A percentile compares a stretch with the other conserved stretches of the same genome.
phyloP scores from a whole-genome alignment of 2,329 filamentous ascomycete genomes.

The Fusarium udum region DNA sequence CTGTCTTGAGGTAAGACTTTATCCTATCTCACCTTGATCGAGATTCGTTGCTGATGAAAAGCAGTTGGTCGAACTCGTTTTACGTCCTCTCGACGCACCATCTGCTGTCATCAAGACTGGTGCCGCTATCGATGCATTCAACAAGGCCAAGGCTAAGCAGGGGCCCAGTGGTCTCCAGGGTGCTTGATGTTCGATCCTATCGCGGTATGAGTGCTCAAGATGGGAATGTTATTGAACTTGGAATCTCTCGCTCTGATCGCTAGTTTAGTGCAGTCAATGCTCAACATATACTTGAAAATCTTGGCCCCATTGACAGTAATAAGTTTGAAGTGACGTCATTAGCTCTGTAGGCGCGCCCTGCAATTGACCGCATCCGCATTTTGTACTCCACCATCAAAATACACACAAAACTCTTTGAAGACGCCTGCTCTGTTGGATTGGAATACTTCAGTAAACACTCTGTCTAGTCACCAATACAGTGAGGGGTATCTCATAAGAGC shows the following conservation, averaged over 20 bases:
- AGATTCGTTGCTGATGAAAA: neutral
- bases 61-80: neutral
- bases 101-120: slow-evolving; percentile 1
- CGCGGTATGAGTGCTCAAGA: accelerated
- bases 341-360: neutral
- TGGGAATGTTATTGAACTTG: accelerated
- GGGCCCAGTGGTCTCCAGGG: neutral
- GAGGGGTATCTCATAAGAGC: neutral
- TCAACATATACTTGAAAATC: too few species aligned
- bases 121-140: neutral
- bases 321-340: neutral
- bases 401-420: neutral
- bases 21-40: accelerated
- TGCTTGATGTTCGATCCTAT: neutral
- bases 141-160: neutral
- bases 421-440: accelerated
- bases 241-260: accelerated
- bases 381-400: neutral
- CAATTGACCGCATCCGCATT: neutral
- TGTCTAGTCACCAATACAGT: accelerated
- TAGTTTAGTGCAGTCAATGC: neutral
- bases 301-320: neutral
- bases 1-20: neutral
- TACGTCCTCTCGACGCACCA: neutral
- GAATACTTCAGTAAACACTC: neutral